These are phyloP conservation scores for Boletus speciosus DNA, from an alignment of 768 basidiomycete genomes.

Conservation along the genomic window DNA sequence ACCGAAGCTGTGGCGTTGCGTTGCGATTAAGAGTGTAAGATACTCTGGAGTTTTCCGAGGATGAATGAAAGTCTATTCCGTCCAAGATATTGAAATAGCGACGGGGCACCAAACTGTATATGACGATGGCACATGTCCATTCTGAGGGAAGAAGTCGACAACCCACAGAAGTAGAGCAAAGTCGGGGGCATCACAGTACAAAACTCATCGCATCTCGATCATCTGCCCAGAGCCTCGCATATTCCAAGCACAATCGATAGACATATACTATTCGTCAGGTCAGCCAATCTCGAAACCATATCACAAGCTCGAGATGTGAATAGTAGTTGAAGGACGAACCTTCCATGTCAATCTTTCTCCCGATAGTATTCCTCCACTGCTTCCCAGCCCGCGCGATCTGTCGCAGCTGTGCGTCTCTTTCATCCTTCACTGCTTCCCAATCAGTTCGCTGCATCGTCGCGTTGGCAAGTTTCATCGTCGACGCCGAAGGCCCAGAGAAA, in stretches of 20 bases:
- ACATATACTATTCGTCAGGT: constrained; percentile 59
- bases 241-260: constrained; percentile 84
- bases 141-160: neutral
- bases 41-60: constrained; percentile 74
- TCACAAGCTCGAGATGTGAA: neutral
- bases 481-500: constrained; percentile 79
- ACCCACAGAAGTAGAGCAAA: neutral
- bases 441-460: constrained; percentile 38
- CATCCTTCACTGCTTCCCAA: constrained; percentile 34
- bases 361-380: constrained; percentile 84
- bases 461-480: constrained; percentile 54
- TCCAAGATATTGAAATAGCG: neutral
- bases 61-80: constrained; percentile 37
- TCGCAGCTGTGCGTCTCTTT: constrained; percentile 70
- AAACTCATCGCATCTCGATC: constrained; percentile 72
- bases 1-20: constrained; percentile 64
- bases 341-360: constrained; percentile 88
- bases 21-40: constrained; percentile 51
- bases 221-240: constrained; percentile 80
- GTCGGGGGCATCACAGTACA: constrained; percentile 12
- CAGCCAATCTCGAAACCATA: neutral
- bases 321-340: constrained; percentile 46
- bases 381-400: constrained; percentile 89
- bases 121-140: neutral
- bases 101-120: neutral